phyloP scores from a whole-genome alignment of 306 rosid species.

The Abrus pulchellus region DNA sequence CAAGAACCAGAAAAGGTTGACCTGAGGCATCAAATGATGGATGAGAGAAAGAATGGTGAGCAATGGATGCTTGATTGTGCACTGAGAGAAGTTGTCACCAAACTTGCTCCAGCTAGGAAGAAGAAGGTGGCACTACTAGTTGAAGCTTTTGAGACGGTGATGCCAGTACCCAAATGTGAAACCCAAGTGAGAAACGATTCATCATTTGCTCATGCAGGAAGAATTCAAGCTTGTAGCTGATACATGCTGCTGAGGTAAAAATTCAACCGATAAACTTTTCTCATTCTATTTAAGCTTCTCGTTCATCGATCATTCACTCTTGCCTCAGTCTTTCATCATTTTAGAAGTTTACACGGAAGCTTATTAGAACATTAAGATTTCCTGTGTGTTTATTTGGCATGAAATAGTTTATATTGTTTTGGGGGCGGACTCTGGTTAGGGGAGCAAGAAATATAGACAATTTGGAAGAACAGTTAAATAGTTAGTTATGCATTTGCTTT shows the following conservation, averaged over 20 bases:
- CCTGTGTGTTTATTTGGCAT: not conserved
- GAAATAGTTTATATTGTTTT: not conserved
- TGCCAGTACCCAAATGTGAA: slow-evolving; percentile 72
- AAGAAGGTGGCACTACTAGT: slow-evolving; percentile 93
- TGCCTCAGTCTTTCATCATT: not conserved
- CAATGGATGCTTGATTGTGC: slow-evolving; percentile 97
- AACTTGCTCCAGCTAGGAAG: slow-evolving; percentile 95
- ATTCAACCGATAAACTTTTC: not conserved
- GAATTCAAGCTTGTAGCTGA: slow-evolving; percentile 88
- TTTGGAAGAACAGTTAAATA: too few relatives aligned
- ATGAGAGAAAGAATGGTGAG: slow-evolving; percentile 81
- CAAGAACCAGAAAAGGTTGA: slow-evolving; percentile 79
- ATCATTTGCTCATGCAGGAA: slow-evolving; percentile 58
- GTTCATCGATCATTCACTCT: not conserved
- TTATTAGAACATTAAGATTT: not conserved
- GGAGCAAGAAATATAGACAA: too few relatives aligned
- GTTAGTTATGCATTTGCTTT: too few relatives aligned
- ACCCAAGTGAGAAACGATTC: slow-evolving; percentile 51
- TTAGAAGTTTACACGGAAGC: not conserved
- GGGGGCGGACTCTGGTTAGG: too few relatives aligned
- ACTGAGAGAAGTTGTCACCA: slow-evolving; percentile 72
- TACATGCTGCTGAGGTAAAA: slow-evolving; percentile 49
- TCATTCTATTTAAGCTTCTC: not conserved
- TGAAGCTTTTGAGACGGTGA: slow-evolving; percentile 88
- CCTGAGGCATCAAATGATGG: slow-evolving; percentile 84